phyloP scores from a whole-genome alignment of 129 eudicot species.

The Flaveria linearis region DNA sequence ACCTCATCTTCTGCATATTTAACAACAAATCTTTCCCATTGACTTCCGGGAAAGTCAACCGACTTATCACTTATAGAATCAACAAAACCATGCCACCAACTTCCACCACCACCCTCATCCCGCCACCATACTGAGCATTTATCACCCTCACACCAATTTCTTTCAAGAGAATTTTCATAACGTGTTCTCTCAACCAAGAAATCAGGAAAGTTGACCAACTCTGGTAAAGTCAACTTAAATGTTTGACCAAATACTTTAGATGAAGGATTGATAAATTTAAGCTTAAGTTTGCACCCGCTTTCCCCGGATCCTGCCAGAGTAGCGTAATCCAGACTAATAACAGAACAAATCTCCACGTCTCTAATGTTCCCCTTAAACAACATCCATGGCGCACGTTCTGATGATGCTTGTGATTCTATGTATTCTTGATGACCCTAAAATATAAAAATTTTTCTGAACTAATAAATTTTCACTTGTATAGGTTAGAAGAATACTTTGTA shows the following conservation, averaged over 20 bases:
- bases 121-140: conserved; percentile 91
- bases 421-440: conserved; percentile 85
- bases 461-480: background rate
- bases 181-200: conserved; percentile 81
- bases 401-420: conserved; percentile 16
- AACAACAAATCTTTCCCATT: conserved; percentile 73
- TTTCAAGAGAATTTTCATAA: conserved; percentile 62
- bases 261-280: conserved; percentile 56
- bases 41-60: conserved; percentile 69
- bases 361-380: conserved; percentile 35
- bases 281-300: conserved; percentile 71
- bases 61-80: conserved; percentile 45
- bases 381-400: conserved; percentile 58
- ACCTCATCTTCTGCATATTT: conserved; percentile 32
- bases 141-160: conserved; percentile 68
- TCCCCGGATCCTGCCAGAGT: conserved; percentile 76
- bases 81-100: conserved; percentile 65
- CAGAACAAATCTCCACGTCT: conserved; percentile 69
- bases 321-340: conserved; percentile 53
- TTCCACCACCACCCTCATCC: conserved; percentile 59
- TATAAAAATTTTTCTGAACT: background rate
- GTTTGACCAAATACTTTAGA: conserved; percentile 41
- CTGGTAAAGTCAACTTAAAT: conserved; percentile 69
- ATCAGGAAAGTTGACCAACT: conserved; percentile 64
- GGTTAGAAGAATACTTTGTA: background rate